phyloP scores from a whole-genome alignment of 179 eudicot species.

The Silene vulgaris region DNA sequence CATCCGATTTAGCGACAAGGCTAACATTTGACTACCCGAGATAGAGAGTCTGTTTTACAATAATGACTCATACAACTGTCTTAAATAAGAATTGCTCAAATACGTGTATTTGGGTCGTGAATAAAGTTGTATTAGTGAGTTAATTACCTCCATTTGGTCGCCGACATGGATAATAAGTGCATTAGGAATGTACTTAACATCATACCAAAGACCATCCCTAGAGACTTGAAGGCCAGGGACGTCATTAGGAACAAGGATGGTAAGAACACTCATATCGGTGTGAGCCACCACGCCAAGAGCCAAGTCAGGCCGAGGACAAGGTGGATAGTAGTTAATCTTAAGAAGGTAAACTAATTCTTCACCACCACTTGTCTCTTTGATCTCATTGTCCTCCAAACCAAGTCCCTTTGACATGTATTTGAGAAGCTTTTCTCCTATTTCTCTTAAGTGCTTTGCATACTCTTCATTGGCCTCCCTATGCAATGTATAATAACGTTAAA shows the following conservation, averaged over 20 bases:
- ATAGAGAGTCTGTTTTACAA: too few relatives aligned
- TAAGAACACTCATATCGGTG: constrained; percentile 57
- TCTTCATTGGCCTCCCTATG: constrained; percentile 62
- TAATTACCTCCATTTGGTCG: constrained; percentile 74
- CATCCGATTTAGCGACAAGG: too few relatives aligned
- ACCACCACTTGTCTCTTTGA: constrained; percentile 47
- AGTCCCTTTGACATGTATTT: constrained; percentile 50
- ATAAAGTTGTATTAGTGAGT: not conserved
- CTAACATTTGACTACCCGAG: too few relatives aligned
- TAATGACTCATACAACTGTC: too few relatives aligned
- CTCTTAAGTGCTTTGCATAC: constrained; percentile 35
- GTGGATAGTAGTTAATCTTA: constrained; percentile 82
- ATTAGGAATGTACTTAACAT: constrained; percentile 66
- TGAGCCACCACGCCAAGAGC: constrained; percentile 62
- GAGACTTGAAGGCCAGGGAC: constrained; percentile 75
- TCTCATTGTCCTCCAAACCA: constrained; percentile 44
- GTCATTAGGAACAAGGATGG: constrained; percentile 73
- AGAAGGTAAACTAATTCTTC: constrained; percentile 44
- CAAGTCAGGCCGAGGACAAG: constrained; percentile 61
- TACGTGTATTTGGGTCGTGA: too few relatives aligned
- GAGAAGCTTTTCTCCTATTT: constrained; percentile 44
- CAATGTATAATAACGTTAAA: too few relatives aligned
- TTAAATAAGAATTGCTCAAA: too few relatives aligned
- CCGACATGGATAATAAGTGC: constrained; percentile 77
- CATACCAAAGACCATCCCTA: constrained; percentile 59